phyloP scores from a whole-genome alignment of 352 stramenopile species.

The Phytophthora ohioensis region DNA sequence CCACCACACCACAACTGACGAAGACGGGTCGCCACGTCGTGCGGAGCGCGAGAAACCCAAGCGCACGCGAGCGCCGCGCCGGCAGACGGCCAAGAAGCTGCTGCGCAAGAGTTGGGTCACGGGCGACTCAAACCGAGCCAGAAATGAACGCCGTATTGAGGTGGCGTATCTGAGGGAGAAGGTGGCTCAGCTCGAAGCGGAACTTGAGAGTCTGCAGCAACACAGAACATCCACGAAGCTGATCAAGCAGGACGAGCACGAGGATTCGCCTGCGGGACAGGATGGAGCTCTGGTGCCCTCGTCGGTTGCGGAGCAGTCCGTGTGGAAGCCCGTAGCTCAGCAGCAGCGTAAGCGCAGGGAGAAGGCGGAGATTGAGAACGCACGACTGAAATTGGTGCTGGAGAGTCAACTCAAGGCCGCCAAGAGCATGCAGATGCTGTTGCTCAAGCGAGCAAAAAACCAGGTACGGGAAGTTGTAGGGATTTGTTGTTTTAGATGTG shows the following conservation, averaged over 20 bases:
- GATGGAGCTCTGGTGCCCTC: slow-evolving; percentile 15
- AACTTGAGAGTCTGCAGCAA: slow-evolving; percentile 37
- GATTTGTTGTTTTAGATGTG: neutral
- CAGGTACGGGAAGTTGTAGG: slow-evolving; percentile 23
- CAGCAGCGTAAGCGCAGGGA: slow-evolving; percentile 41
- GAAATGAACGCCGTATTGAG: slow-evolving; percentile 51
- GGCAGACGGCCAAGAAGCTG: slow-evolving; percentile 41
- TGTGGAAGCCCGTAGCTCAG: slow-evolving; percentile 40
- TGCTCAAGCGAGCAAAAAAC: slow-evolving; percentile 47
- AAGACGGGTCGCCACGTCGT: slow-evolving; percentile 32
- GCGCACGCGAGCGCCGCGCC: slow-evolving; percentile 25
- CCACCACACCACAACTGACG: slow-evolving; percentile 38
- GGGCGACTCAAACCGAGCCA: slow-evolving; percentile 46
- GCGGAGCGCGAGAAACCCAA: slow-evolving; percentile 27
- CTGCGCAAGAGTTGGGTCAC: slow-evolving; percentile 44
- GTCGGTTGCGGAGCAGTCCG: slow-evolving; percentile 30
- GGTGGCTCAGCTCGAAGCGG: slow-evolving; percentile 45
- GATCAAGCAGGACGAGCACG: slow-evolving; percentile 32
- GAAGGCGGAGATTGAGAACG: slow-evolving; percentile 52
- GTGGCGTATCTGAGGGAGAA: slow-evolving; percentile 52
- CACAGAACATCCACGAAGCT: slow-evolving; percentile 29
- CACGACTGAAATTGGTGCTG: slow-evolving; percentile 49
- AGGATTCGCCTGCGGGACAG: slow-evolving; percentile 10
- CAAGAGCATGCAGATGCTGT: slow-evolving; percentile 48
- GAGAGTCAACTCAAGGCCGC: slow-evolving; percentile 52